These are phyloP conservation scores for Candida lessepsii DNA, from an alignment of 805 yeast genomes.

Conservation along the genomic window DNA sequence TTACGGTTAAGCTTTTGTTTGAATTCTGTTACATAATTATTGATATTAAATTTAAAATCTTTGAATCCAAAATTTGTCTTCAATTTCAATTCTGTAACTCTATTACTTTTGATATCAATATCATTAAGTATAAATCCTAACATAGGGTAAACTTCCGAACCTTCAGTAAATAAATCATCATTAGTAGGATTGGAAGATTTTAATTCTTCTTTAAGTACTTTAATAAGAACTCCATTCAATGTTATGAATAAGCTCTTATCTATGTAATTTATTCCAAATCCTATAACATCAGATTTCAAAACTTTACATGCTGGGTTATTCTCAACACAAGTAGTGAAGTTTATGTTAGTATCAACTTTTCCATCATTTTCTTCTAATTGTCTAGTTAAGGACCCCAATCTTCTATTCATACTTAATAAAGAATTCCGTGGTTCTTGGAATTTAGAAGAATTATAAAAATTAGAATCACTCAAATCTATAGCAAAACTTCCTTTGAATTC, in stretches of 20 bases:
- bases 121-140: conserved; percentile 32
- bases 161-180: conserved; percentile 24
- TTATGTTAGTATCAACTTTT: conserved; percentile 35
- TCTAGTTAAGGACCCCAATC: conserved; percentile 32
- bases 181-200: conserved; percentile 18
- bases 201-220: conserved; percentile 27
- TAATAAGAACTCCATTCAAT: conserved; percentile 65
- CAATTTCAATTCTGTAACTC: conserved; percentile 26
- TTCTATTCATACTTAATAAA: conserved; percentile 35
- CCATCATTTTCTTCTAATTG: conserved; percentile 28
- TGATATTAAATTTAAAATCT: conserved; percentile 62
- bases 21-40: conserved; percentile 47
- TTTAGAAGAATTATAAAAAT: conserved; percentile 38
- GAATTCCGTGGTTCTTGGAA: conserved; percentile 29
- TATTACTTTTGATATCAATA: conserved; percentile 31
- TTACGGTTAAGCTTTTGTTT: conserved; percentile 32
- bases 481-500: conserved; percentile 42
- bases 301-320: conserved; percentile 12
- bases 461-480: conserved; percentile 38
- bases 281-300: conserved; percentile 56
- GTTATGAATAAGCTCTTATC: conserved; percentile 69
- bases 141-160: conserved; percentile 31
- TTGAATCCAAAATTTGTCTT: conserved; percentile 55
- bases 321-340: conserved; percentile 25
- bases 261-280: conserved; percentile 77